These are phyloP conservation scores for Adansonia rubrostipa DNA, from an alignment of 441 rosid genomes.

Conservation along the genomic window DNA sequence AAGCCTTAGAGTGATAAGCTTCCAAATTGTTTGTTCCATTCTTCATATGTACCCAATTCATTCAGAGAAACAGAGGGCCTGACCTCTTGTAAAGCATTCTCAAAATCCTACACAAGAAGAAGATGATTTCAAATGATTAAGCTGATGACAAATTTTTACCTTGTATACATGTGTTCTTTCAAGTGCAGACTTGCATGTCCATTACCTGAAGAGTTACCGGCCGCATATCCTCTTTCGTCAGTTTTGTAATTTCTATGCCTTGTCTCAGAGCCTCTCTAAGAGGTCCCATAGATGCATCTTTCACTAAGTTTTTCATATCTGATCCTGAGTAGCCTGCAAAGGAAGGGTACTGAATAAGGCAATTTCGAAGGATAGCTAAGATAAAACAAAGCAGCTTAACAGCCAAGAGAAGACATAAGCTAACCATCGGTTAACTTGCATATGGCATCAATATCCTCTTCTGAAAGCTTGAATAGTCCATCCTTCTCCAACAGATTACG, in stretches of 20 bases:
- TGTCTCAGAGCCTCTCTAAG: constrained; percentile 87
- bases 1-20: constrained; percentile 61
- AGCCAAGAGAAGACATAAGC: constrained; percentile 14
- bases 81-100: constrained; percentile 82
- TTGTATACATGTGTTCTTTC: neutral
- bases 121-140: neutral
- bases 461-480: constrained; percentile 77
- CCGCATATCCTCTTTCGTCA: constrained; percentile 85
- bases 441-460: constrained; percentile 65
- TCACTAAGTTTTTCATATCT: constrained; percentile 95
- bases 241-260: constrained; percentile 80
- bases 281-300: constrained; percentile 98
- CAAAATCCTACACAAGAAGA: constrained; percentile 60
- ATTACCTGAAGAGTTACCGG: constrained; percentile 78
- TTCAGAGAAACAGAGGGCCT: constrained; percentile 83
- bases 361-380: constrained; percentile 18
- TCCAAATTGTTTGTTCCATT: constrained; percentile 94
- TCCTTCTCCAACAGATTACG: constrained; percentile 83
- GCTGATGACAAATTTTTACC: neutral
- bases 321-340: constrained; percentile 90
- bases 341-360: neutral
- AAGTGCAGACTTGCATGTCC: neutral
- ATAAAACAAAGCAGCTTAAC: neutral
- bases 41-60: constrained; percentile 77
- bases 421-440: constrained; percentile 78